Evolutionary conservation across 2,329 filamentous ascomycete species (phyloP).

Genomic region (Trichophyton equinum): DNA sequence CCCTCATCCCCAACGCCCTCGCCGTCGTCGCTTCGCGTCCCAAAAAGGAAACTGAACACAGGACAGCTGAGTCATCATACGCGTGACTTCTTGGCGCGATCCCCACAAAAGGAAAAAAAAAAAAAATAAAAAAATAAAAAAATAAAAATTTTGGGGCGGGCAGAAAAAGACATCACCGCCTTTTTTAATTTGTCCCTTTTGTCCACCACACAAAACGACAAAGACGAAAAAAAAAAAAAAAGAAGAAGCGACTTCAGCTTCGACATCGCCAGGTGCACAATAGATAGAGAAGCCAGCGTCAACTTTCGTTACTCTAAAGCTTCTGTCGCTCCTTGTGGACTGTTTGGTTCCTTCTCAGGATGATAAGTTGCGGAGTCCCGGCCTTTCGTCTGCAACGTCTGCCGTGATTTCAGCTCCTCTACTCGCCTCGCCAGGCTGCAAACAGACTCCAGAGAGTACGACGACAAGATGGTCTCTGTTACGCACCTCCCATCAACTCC

Average conservation of each 20-base stretch:
- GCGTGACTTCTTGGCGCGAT: neutral
- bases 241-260: neutral
- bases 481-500: conserved; percentile 5
- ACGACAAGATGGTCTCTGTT: conserved; percentile 5
- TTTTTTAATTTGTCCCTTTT: neutral
- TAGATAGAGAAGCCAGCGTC: neutral
- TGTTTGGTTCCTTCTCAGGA: neutral
- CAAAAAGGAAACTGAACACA: neutral
- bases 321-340: neutral
- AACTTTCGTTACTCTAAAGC: neutral
- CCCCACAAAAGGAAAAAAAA: neutral
- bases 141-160: neutral
- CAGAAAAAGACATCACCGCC: neutral
- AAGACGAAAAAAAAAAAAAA: neutral
- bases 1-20: neutral
- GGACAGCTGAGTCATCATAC: neutral
- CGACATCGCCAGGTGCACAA: too few species aligned
- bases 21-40: neutral
- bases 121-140: too few species aligned
- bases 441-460: too few species aligned
- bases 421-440: neutral
- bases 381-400: neutral
- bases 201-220: neutral
- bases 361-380: neutral
- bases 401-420: neutral